These are phyloP conservation scores for Erigeron canadensis DNA, from an alignment of 129 eudicot genomes.

Conservation along the genomic window DNA sequence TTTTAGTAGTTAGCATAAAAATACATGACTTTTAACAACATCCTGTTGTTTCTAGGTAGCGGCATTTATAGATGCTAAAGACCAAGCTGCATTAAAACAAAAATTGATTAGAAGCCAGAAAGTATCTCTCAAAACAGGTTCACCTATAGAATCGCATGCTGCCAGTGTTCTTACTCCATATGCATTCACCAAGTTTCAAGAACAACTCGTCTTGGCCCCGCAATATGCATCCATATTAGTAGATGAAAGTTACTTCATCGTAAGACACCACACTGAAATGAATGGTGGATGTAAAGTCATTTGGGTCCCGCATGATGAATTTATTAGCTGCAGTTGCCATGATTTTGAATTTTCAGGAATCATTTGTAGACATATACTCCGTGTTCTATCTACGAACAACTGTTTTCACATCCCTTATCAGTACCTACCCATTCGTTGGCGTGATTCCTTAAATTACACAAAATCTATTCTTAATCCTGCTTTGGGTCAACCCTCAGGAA, in stretches of 20 bases:
- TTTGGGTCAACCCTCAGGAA: slow-evolving; percentile 39
- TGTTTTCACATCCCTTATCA: slow-evolving; percentile 80
- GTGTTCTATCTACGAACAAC: slow-evolving; percentile 76
- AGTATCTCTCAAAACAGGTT: slow-evolving; percentile 72
- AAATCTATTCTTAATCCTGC: slow-evolving; percentile 33
- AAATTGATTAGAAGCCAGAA: slow-evolving; percentile 50
- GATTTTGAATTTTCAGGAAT: slow-evolving; percentile 81
- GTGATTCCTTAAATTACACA: slow-evolving; percentile 38
- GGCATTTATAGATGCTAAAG: slow-evolving; percentile 52
- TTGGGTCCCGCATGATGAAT: slow-evolving; percentile 74
- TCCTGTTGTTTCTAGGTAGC: slow-evolving; percentile 51
- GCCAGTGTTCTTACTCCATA: slow-evolving; percentile 75
- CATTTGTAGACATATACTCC: slow-evolving; percentile 81
- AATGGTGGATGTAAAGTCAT: slow-evolving; percentile 72
- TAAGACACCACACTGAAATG: slow-evolving; percentile 77
- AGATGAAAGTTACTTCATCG: slow-evolving; percentile 61
- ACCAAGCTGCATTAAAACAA: slow-evolving; percentile 51
- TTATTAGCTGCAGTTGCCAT: slow-evolving; percentile 74
- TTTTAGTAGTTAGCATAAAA: neutral
- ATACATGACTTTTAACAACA: neutral
- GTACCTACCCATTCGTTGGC: slow-evolving; percentile 81
- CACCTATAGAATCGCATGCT: slow-evolving; percentile 87
- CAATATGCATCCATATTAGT: slow-evolving; percentile 75
- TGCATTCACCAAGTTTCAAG: slow-evolving; percentile 74
- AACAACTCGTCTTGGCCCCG: slow-evolving; percentile 87